Conservation (phyloP, 2,329 filamentous ascomycete species). For the Penicillium sp. region DNA sequence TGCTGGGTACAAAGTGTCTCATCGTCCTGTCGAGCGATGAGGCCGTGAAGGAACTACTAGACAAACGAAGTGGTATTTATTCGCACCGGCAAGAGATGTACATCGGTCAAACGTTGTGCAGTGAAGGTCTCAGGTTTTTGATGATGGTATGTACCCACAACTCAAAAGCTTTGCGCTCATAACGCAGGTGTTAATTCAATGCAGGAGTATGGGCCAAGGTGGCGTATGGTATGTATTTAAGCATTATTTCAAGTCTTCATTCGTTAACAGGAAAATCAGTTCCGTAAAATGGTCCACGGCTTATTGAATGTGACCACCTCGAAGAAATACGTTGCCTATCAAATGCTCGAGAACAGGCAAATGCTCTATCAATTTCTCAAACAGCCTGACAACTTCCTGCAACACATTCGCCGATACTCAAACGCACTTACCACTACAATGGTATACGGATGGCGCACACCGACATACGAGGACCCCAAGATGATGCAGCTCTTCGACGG, state of each 20-base stretch:
- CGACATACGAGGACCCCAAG: constrained; percentile 42
- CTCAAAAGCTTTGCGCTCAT: background rate
- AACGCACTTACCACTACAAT: constrained; percentile 52
- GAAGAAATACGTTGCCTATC: constrained; percentile 54
- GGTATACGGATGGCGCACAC: constrained; percentile 49
- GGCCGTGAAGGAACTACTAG: constrained; percentile 53
- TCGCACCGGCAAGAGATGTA: constrained; percentile 49
- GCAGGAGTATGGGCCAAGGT: constrained; percentile 28
- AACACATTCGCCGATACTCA: constrained; percentile 38
- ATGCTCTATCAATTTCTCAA: constrained; percentile 51
- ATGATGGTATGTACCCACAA: constrained; percentile 27
- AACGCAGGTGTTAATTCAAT: background rate
- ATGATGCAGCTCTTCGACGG: constrained; percentile 46
- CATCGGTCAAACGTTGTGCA: constrained; percentile 40
- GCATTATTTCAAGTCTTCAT: background rate
- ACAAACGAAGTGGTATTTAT: constrained; percentile 52
- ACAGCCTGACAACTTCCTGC: constrained; percentile 30
- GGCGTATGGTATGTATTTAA: constrained; percentile 20
- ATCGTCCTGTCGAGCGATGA: constrained; percentile 49
- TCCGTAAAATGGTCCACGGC: constrained; percentile 42
- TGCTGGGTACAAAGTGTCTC: constrained; percentile 49
- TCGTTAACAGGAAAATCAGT: constrained; percentile 8
- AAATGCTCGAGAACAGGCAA: constrained; percentile 56
- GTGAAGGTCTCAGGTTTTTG: constrained; percentile 28
- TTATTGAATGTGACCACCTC: constrained; percentile 50